These are phyloP conservation scores for Amniculicola lignicola DNA, from an alignment of 495 filamentous ascomycete species.

Conservation along the genomic window DNA sequence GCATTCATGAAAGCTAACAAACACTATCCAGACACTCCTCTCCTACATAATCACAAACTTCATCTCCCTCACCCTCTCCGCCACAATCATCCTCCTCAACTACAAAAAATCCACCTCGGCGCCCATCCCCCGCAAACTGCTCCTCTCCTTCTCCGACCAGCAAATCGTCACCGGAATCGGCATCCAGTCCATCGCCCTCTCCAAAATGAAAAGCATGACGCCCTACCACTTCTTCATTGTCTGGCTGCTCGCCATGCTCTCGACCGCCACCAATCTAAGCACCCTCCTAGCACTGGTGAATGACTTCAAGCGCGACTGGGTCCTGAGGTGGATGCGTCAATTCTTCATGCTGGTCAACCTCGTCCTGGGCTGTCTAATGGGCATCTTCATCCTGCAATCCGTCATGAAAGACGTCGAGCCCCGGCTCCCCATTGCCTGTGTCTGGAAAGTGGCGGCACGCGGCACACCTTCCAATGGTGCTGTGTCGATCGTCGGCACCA, in stretches of 20 bases:
- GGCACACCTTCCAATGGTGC: slow-evolving; percentile 37
- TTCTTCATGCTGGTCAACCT: slow-evolving; percentile 58
- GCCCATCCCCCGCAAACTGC: slow-evolving; percentile 55
- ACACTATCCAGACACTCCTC: slow-evolving; percentile 50
- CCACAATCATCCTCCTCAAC: slow-evolving; percentile 50
- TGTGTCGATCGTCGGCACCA: slow-evolving; percentile 51
- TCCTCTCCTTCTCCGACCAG: slow-evolving; percentile 57
- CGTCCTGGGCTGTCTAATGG: slow-evolving; percentile 48
- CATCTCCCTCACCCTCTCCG: slow-evolving; percentile 48
- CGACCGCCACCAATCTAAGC: slow-evolving; percentile 56
- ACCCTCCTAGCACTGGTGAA: slow-evolving; percentile 55
- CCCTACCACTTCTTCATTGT: slow-evolving; percentile 63
- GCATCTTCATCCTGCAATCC: slow-evolving; percentile 49
- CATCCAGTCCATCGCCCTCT: slow-evolving; percentile 54
- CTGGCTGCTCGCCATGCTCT: slow-evolving; percentile 58
- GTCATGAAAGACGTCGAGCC: slow-evolving; percentile 48
- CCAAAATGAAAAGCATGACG: slow-evolving; percentile 49
- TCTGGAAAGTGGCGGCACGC: slow-evolving; percentile 42
- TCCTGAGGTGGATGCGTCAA: slow-evolving; percentile 59
- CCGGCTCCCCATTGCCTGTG: slow-evolving; percentile 53
- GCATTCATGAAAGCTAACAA: background rate
- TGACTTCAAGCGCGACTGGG: slow-evolving; percentile 61
- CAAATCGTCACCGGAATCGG: slow-evolving; percentile 61
- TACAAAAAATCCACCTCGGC: slow-evolving; percentile 36
- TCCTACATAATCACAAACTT: slow-evolving; percentile 59